Conservation (phyloP, 805 yeast genomes). For the Monosporozyma solicola region DNA sequence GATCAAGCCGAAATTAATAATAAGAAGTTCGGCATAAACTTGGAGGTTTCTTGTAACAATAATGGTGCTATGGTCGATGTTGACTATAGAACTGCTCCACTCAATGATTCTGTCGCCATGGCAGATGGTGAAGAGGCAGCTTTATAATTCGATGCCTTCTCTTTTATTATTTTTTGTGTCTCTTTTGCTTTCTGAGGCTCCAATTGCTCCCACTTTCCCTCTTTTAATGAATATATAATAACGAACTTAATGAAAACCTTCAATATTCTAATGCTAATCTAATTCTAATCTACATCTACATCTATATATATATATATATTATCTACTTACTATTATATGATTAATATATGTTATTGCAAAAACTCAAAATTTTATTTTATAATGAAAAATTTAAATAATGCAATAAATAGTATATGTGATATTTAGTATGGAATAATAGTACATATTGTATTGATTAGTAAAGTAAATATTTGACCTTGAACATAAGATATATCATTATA, state of each 20-base stretch:
- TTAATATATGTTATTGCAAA: no score
- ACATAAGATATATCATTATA: no score
- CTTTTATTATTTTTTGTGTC: no score
- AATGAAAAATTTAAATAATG: neutral
- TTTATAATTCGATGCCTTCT: neutral
- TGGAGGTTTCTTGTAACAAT: constrained; percentile 56
- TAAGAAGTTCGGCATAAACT: constrained; percentile 56
- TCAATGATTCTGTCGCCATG: neutral
- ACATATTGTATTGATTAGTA: no score
- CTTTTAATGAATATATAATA: no score
- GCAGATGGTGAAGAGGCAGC: neutral
- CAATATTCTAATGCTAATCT: no score
- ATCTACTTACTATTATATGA: no score
- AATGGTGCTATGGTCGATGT: constrained; percentile 60
- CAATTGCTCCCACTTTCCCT: neutral
- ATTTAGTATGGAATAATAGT: neutral
- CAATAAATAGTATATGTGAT: neutral
- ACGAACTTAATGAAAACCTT: no score
- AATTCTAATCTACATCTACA: no score
- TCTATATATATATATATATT: no score
- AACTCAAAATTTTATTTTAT: neutral
- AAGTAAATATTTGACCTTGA: no score
- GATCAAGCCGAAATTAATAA: constrained; percentile 51
- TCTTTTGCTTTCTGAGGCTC: neutral
- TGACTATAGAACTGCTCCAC: constrained; percentile 50